These are phyloP conservation scores for Beauveria brongniartii DNA, from an alignment of 2,329 filamentous ascomycete genomes.

Conservation along the genomic window DNA sequence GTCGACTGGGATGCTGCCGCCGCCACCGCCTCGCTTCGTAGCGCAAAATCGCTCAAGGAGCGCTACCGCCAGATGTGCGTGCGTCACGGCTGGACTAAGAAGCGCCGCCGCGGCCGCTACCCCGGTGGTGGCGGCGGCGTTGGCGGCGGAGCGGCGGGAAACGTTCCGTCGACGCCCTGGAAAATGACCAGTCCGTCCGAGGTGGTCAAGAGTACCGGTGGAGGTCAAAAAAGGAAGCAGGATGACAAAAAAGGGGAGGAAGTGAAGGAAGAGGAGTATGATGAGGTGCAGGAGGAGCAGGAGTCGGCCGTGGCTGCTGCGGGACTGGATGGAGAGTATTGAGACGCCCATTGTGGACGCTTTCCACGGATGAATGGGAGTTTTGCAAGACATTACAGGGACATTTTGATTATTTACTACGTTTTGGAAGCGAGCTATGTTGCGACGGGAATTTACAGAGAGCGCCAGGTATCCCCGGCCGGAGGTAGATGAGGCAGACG, in stretches of 20 bases:
- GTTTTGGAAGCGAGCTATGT: too few species aligned
- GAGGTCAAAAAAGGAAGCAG: slow-evolving; percentile 17
- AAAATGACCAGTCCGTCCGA: slow-evolving; percentile 15
- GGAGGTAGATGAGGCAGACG: too few species aligned
- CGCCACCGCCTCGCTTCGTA: slow-evolving; percentile 27
- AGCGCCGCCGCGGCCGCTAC: neutral
- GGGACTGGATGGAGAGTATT: neutral
- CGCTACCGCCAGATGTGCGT: slow-evolving; percentile 33
- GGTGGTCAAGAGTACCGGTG: slow-evolving; percentile 24
- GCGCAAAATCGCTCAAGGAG: slow-evolving; percentile 33
- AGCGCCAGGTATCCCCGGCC: too few species aligned
- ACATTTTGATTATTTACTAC: too few species aligned
- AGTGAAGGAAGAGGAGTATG: slow-evolving; percentile 12
- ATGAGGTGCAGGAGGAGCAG: slow-evolving; percentile 17
- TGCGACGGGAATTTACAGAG: too few species aligned
- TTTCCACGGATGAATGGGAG: too few species aligned
- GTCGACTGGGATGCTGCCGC: slow-evolving; percentile 35
- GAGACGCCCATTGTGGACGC: neutral
- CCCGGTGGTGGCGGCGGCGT: too few species aligned
- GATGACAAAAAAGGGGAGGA: slow-evolving; percentile 3
- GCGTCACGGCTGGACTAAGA: slow-evolving; percentile 31
- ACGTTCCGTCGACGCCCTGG: neutral
- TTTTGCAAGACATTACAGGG: too few species aligned
- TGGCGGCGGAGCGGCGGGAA: neutral
- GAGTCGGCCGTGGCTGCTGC: neutral